These are phyloP conservation scores for Cyberlindnera veronae DNA, from an alignment of 805 yeast species.

Conservation along the genomic window DNA sequence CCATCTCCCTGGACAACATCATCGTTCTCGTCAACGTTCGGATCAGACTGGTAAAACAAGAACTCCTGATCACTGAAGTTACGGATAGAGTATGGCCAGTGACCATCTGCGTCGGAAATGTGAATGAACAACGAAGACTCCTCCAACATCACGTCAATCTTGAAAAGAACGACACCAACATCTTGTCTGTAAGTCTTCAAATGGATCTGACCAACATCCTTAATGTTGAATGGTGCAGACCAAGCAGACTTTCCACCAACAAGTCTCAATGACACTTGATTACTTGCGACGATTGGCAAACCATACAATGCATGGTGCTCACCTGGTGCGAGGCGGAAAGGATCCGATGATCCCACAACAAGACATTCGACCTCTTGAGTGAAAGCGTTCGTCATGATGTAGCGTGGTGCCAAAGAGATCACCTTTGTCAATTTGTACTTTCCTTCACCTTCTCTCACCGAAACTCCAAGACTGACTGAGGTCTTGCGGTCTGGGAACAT, in stretches of 20 bases:
- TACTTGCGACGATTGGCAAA: conserved; percentile 51
- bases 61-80: conserved; percentile 89
- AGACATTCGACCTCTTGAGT: conserved; percentile 53
- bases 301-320: conserved; percentile 58
- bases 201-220: conserved; percentile 79
- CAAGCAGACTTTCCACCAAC: conserved; percentile 57
- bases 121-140: conserved; percentile 78
- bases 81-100: conserved; percentile 92
- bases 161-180: conserved; percentile 66
- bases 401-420: conserved; percentile 79
- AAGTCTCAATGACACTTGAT: conserved; percentile 60
- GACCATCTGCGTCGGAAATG: conserved; percentile 63
- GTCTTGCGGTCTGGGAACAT: conserved; percentile 45
- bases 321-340: conserved; percentile 43
- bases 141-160: conserved; percentile 74
- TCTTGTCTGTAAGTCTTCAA: conserved; percentile 63
- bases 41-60: conserved; percentile 82
- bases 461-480: conserved; percentile 75
- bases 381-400: conserved; percentile 62
- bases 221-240: conserved; percentile 86
- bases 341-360: conserved; percentile 62
- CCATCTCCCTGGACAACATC: conserved; percentile 48
- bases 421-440: conserved; percentile 74
- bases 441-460: conserved; percentile 81
- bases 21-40: conserved; percentile 61